Evolutionary conservation across 148 eudicot genomes (phyloP), one percentile per base, ranked within the genome.

Genomic region (Tetragonia tetragonoides): DNA sequence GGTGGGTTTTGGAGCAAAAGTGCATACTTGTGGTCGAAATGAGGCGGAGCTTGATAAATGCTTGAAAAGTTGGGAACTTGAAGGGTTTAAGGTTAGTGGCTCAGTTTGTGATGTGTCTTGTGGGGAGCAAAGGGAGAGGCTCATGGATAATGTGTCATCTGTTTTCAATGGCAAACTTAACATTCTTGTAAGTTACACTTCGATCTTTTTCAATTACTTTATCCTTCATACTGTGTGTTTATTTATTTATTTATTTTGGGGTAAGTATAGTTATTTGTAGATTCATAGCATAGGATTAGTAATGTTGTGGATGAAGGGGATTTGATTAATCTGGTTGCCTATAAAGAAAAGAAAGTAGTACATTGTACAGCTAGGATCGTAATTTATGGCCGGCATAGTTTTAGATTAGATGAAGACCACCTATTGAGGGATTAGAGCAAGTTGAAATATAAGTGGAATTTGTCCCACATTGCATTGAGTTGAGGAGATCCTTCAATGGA

Each of bases 1-100:
- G 82, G 76, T 84, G 77, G 89, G 95, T 63, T 77, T 89, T 72
- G 95, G 95, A 62, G 95, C 95, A 39, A 74, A 39, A 40, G 90
- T 91, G 74, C 87, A 91, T 79, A 91, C 92, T 15, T 91, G 95
- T 85, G 89, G 89, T 51, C 76, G 95, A 65, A 87, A 82, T 72
- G 83, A 83, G 66, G 49, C 38, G 68, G 92, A 87, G 74, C 81
- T 91, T 66, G 74, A 76, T 5, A 68, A 66, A 12, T 89, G 89
- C 70, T 85, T 91, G 86, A 77, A 77, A 44, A 69, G 72, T 40
- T 91, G 95, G 95, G 74, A 83, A 74, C 80, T 77, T 37, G 83
- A 85, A 69, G 92, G 89, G 46, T 83, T 83, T 66, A 56, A 70
- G 56, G 88, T 90, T 53, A 76, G 82, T 78, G 95, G 95, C 46